Base-by-base conservation (phyloP, 2,329 filamentous ascomycete genomes). In the Fusarium pseudoanthophilum region DNA sequence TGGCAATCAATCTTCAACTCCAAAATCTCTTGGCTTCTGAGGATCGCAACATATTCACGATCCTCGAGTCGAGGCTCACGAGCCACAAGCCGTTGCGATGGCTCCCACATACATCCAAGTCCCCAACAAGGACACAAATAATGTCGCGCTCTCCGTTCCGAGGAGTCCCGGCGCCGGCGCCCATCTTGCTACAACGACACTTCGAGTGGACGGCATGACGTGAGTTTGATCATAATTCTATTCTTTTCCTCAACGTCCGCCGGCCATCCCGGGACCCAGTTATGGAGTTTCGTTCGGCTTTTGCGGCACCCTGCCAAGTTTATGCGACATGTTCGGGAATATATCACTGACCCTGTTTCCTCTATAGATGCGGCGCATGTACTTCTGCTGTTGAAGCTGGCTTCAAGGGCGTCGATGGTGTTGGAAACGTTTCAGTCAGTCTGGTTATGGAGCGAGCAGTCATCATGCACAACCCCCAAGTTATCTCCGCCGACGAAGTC, bases 381-480 rank as follows among this genome's bases (percentile, higher is more conserved):
- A 98, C 95, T 34, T 97, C 95, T 49, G 92, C 96, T n/a, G 92
- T 99, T 76, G 95, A 98, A 87, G 90, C 92, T 67, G 96, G 93
- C 75, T 97, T 99, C 84, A 92, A 94, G 78, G 90, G 89, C 74
- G 88, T 97, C 10, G 87, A 92, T 43, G 95, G 96, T 61, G 91
- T 96, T 15, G 93, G 92, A 72, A 94, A 88, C 76, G 94, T 98
- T 67, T 97, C 95, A 15, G 93, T 99, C 78, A 97, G 94, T 80
- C 85, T 99, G 77, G 93, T 98, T 63, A 97, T 98, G 91, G 95
- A 97, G 82, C 91, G 95, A 68, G 96, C 95, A n/a, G 95, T 98
- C 46, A 87, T 98, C 40, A 92, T 95, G 83, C 96, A 99, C 83
- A 92, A 98, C 82, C 90, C 94, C 3, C 84, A 88, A 62, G 88